Conservation (phyloP, 148 eudicot genomes). For the Heliosperma pusillum region DNA sequence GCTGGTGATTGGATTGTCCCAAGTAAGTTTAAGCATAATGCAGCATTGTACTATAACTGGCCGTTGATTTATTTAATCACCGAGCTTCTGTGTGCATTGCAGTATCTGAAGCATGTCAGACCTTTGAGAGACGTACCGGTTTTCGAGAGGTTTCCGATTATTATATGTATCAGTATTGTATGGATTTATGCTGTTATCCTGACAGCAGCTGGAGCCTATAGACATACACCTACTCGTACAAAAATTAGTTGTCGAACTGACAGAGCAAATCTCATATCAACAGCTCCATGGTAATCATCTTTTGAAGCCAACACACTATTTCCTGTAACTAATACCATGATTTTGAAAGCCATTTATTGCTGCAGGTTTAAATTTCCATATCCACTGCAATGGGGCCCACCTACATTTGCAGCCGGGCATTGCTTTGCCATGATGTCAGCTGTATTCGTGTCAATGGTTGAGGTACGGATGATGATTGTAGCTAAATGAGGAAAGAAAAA, state of each 20-base stretch:
- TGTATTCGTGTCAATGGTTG: constrained; percentile 94
- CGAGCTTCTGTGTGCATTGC: constrained; percentile 29
- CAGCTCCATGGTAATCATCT: constrained; percentile 81
- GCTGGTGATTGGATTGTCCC: constrained; percentile 78
- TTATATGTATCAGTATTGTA: constrained; percentile 61
- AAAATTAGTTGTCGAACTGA: constrained; percentile 92
- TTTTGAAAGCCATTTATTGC: constrained; percentile 9
- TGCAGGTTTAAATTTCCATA: constrained; percentile 95
- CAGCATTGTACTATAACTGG: neutral
- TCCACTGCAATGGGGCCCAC: constrained; percentile 99
- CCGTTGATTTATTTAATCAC: constrained; percentile 1
- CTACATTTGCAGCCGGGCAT: constrained; percentile 92
- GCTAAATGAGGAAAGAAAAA: neutral
- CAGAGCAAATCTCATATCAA: constrained; percentile 70
- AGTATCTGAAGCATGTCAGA: constrained; percentile 90
- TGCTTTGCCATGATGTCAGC: constrained; percentile 96
- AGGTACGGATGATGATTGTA: constrained; percentile 46
- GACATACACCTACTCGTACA: constrained; percentile 51
- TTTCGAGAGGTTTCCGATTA: constrained; percentile 86
- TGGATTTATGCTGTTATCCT: constrained; percentile 88
- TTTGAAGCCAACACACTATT: neutral
- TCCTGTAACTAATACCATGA: neutral
- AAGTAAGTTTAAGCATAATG: constrained; percentile 39
- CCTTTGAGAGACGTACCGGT: constrained; percentile 75
- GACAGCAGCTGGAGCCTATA: constrained; percentile 94